Base-by-base conservation (phyloP, 1,284 basidiomycete species). In the Microbotryum scabiosae region DNA sequence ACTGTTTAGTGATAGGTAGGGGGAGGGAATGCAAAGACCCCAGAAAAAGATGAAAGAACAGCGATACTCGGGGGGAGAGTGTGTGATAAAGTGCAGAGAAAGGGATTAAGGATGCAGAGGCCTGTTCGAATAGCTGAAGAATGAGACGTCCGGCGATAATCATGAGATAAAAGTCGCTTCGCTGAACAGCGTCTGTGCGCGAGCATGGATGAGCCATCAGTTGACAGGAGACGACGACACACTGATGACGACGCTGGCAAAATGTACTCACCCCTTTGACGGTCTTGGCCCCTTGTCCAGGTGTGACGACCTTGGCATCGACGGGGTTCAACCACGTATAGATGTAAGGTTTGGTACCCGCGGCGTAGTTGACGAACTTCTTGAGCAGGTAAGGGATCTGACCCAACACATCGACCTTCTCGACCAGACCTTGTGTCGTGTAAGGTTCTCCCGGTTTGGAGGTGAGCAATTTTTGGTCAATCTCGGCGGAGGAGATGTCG, bases 401-500 rank as follows among this genome's bases (percentile, higher is more conserved):
- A 5, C 88, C 91, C 20, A 99, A 81, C 1, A 98, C 85, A 71
- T 98, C 93, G 20, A 98, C 90, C 79, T 97, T 97, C 77, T 97
- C 92, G 51, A 98, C 83, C 73, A 98, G 77, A 0, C 93, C 93
- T 51, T 85, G 84, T 18, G 59, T 85, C 73, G 65, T 77, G 61
- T 67, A 62, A 8, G 51, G 43, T 36, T 65, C 59, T 20, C 57
- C 58, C 8, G 50, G 16, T n/a, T 57, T 44, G 56, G 51, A 60
- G 26, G 50, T 62, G 16, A 59, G 49, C 36, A 72, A 57, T 51
- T 71, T 60, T 32, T 67, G 49, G 8, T 51, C 7, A 28, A 72
- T 47, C 21, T 62, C 59, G 8, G 68, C 69, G 4, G 23, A 26
- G n/a, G 57, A 57, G 8, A 60, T 56, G 20, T 57, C 51, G 32